Evolutionary conservation across 2,329 filamentous ascomycete genomes (phyloP), one percentile per base, ranked within the genome.

Genomic region (Stemphylium vesicarium): DNA sequence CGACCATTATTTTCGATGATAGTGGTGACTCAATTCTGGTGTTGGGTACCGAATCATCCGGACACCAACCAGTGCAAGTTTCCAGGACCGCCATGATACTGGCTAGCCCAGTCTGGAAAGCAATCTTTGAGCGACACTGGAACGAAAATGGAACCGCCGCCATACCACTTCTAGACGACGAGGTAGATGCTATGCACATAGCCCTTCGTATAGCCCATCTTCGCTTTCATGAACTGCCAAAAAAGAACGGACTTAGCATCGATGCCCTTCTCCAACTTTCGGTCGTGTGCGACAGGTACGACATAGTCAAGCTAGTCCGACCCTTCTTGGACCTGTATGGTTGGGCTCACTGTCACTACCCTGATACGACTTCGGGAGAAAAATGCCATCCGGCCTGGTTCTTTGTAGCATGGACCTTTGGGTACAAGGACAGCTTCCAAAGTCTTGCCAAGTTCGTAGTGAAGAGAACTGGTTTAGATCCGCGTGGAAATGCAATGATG

Each of bases 211-310:
- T 55, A 24, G 47, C 52, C 20, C 52, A 55, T 46, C 45, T 55
- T 13, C 52, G 47, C 47, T 55, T 55, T 9, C 47, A 55, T 15
- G 52, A 51, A 11, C 33, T 55, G 20, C 55, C 41, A 6, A 15
- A 49, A 33, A 50, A 55, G 38, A 52, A 51, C 11, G 51, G 39
- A 1, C 56, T 74, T 4, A 46, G 39, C 1, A 61, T 71, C 2
- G 15, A 59, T 4, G 31, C 53, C 7, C 55, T 75, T 5, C 56
- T 66, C 4, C 48, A 65, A 13, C 51, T 75, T 9, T 64, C 70
- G 0, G 57, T 69, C 10, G 37, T 73, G 18, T 65, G 67, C 42
- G 70, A 74, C 50, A 72, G 72, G 26, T 76, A 76, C 41, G 64
- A 64, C 26, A 33, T 60, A 7, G 56, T 61, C 9, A 42, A 39